Conservation (phyloP, 2,329 filamentous ascomycete species). For the Alternaria ethzedia region DNA sequence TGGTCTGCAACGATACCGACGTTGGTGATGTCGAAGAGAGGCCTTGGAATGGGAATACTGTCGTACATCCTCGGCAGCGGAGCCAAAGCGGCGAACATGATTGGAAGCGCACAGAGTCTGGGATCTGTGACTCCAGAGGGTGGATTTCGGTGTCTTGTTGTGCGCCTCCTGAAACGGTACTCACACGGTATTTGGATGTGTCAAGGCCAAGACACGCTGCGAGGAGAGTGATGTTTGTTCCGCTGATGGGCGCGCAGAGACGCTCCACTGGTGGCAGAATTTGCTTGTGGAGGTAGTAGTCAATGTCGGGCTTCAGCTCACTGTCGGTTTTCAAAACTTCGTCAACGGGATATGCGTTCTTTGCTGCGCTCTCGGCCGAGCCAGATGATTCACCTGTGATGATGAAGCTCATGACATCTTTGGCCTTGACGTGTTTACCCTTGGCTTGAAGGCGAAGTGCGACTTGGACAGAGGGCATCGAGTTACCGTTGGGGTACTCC, state of each 20-base stretch:
- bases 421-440: conserved; percentile 86
- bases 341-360: conserved; percentile 85
- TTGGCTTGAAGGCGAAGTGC: conserved; percentile 85
- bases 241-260: conserved; percentile 92
- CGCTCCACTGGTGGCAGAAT: conserved; percentile 98
- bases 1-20: conserved; percentile 24
- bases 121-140: conserved; percentile 91
- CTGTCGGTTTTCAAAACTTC: conserved; percentile 82
- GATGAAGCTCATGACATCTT: conserved; percentile 96
- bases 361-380: conserved; percentile 72
- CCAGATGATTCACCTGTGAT: conserved; percentile 76
- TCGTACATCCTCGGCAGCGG: conserved; percentile 81
- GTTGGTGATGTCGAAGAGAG: conserved; percentile 53
- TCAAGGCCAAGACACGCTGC: conserved; percentile 95
- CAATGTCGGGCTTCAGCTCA: conserved; percentile 83
- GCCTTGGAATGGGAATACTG: conserved; percentile 76
- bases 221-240: conserved; percentile 87
- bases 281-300: conserved; percentile 98
- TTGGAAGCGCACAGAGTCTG: conserved; percentile 87
- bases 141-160: conserved; percentile 65
- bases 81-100: conserved; percentile 78
- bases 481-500: conserved; percentile 92
- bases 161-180: conserved; percentile 61
- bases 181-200: conserved; percentile 81
- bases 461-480: conserved; percentile 97